Evolutionary conservation across 768 basidiomycete species (phyloP).

Genomic region (Peribolospora baueri): DNA sequence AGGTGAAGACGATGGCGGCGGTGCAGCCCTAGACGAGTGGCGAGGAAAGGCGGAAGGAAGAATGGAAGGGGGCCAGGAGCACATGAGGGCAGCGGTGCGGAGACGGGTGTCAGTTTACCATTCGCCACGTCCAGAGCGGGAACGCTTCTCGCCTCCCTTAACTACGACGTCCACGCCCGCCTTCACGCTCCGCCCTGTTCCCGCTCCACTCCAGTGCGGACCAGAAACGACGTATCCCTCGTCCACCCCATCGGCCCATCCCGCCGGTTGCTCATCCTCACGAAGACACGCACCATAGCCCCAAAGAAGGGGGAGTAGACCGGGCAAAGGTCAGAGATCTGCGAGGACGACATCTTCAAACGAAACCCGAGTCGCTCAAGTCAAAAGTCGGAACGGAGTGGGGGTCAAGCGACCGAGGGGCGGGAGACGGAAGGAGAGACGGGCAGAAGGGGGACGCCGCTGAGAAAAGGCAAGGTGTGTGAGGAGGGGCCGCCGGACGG

Average conservation of each 20-base stretch:
- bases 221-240: not conserved
- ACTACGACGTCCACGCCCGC: not conserved
- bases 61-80: constrained; percentile 93
- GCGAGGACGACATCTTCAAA: too few species aligned
- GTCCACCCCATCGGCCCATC: not conserved
- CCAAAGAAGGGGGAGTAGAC: constrained; percentile 98
- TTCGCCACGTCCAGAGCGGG: too few species aligned
- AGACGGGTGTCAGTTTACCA: not conserved
- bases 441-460: too few species aligned
- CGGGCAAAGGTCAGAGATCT: not conserved
- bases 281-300: constrained; percentile 45
- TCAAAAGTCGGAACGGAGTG: too few species aligned
- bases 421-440: too few species aligned
- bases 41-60: constrained; percentile 1
- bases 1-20: constrained; percentile 89
- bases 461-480: too few species aligned
- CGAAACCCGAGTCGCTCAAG: too few species aligned
- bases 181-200: not conserved
- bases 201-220: not conserved
- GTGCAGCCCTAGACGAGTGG: constrained; percentile 51
- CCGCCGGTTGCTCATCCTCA: not conserved
- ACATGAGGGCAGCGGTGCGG: constrained; percentile 29
- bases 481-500: too few species aligned
- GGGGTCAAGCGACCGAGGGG: too few species aligned
- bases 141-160: not conserved